Conservation (phyloP, 306 rosid species). For the Prunus salicina region DNA sequence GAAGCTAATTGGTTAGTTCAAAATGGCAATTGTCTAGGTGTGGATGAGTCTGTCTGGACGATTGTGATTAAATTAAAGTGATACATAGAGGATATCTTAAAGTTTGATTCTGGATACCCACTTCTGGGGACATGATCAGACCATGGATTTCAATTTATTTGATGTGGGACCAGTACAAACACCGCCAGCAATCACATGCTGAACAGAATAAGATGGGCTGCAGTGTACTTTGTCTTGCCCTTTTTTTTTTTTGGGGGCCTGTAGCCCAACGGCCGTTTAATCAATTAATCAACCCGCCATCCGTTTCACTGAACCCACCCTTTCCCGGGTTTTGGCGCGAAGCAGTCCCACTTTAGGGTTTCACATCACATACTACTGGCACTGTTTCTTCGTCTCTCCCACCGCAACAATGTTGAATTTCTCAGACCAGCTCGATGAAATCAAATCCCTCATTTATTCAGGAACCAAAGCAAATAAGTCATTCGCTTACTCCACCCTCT, state of each 20-base stretch:
- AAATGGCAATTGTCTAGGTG: too few relatives aligned
- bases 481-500: constrained; percentile 58
- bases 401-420: constrained; percentile 39
- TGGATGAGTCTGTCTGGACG: too few relatives aligned
- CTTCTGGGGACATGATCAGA: too few relatives aligned
- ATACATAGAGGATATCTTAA: too few relatives aligned
- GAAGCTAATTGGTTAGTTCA: too few relatives aligned
- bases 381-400: not conserved
- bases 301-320: not conserved
- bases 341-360: constrained; percentile 21
- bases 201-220: too few relatives aligned
- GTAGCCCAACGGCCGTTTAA: not conserved
- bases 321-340: constrained; percentile 29
- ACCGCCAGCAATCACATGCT: too few relatives aligned
- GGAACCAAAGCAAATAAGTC: constrained; percentile 36
- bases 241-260: not conserved
- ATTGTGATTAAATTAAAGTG: too few relatives aligned
- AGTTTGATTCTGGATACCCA: too few relatives aligned
- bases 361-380: not conserved
- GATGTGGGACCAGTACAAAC: too few relatives aligned
- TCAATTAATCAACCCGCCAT: not conserved
- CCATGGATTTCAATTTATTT: too few relatives aligned
- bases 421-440: constrained; percentile 42
- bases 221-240: too few relatives aligned
- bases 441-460: constrained; percentile 41